phyloP scores from a whole-genome alignment of 257 asterid genomes.

The Scutellaria baicalensis region DNA sequence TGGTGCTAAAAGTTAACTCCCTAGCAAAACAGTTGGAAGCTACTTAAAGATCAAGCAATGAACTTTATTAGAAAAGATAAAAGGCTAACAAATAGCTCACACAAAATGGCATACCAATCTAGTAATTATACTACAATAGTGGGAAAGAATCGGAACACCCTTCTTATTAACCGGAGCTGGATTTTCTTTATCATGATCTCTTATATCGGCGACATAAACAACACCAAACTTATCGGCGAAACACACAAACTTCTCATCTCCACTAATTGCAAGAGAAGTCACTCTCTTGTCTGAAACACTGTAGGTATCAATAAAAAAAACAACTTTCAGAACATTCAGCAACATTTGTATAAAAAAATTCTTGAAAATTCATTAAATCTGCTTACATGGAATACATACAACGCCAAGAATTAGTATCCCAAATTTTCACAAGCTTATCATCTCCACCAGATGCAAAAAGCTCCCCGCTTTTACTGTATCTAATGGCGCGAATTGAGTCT shows the following conservation, averaged over 20 bases:
- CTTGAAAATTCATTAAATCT: not conserved
- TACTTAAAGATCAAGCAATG: not conserved
- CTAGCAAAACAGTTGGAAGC: not conserved
- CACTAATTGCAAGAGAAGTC: slow-evolving; percentile 75
- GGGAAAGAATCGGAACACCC: slow-evolving; percentile 79
- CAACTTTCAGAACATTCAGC: not conserved
- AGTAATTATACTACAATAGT: slow-evolving; percentile 93
- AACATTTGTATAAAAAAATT: not conserved
- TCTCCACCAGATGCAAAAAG: slow-evolving; percentile 87
- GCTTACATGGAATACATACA: slow-evolving; percentile 75
- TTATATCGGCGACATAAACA: slow-evolving; percentile 54
- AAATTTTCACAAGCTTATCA: slow-evolving; percentile 81
- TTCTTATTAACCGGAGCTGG: slow-evolving; percentile 37
- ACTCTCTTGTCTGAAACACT: slow-evolving; percentile 93
- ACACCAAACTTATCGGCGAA: slow-evolving; percentile 94
- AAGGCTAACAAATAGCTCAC: not conserved
- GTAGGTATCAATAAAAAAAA: slow-evolving; percentile 10
- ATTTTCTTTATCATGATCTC: slow-evolving; percentile 27
- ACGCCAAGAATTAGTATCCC: slow-evolving; percentile 72
- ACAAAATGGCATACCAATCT: slow-evolving; percentile 55
- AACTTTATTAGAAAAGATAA: not conserved
- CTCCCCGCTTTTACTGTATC: slow-evolving; percentile 61
- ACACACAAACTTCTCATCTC: slow-evolving; percentile 55
- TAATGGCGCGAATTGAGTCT: slow-evolving; percentile 76
- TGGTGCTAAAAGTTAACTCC: not conserved